Base-by-base conservation (phyloP, 441 rosid genomes). In the Sinapis alba region DNA sequence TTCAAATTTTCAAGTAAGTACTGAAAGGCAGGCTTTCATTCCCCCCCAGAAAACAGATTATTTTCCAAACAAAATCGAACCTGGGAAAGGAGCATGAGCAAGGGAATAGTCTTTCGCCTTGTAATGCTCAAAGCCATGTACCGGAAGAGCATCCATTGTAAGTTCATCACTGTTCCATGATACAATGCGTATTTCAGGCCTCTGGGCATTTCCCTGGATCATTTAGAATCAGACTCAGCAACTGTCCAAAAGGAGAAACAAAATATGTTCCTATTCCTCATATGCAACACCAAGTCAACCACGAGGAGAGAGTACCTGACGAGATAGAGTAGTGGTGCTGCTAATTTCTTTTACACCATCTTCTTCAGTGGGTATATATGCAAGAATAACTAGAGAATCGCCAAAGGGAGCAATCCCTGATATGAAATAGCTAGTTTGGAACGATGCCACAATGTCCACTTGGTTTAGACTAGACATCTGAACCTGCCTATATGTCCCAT, bases 331-430 rank as follows among this genome's bases (percentile, higher is more conserved):
- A 74, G 86, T 67, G 78, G 85, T 92, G 80, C 85, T 92, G 77
- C 87, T 90, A 78, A 90, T 87, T 78, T 92, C 98, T 86, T 85
- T 90, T 77, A 84, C 94, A 21, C 92, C 90, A 71, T 90, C 88
- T 82, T 86, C 97, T 83, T 92, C 97, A 73, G 88, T 83, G 67
- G 90, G 93, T 80, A 90, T 88, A 79, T 92, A 96, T 56, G 99
- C 98, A 78, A 96, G 91, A 83, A 96, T 90, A 84, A 96, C 99
- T 86, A 96, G 86, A 75, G 95, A 83, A 87, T 96, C 98, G 68
- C 98, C 98, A 85, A 96, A 96, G 57, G 99, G 99, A 84, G 99
- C 98, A 88, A 96, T 90, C 86, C 99, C 99, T 60, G 99, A 92
- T 83, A 96, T 89, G 82, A 85, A 90, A 84, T 92, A 96, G 94